A percentile compares a stretch with the other conserved stretches of the same genome.
phyloP scores from a whole-genome alignment of 768 basidiomycete genomes.

The Steccherinum ochraceum region DNA sequence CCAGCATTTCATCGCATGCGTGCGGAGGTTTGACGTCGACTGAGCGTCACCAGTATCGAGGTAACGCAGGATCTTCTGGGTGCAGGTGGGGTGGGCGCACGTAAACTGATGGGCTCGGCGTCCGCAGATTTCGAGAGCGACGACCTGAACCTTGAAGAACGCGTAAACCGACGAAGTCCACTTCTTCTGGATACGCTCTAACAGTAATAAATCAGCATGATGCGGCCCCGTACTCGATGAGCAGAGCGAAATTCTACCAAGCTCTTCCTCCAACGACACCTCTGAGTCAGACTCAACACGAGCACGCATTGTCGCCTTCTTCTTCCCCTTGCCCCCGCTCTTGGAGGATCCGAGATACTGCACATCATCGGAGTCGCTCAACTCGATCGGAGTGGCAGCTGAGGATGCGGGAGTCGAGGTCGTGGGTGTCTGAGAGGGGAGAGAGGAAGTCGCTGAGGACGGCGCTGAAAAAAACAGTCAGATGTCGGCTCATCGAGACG shows the following conservation, averaged over 20 bases:
- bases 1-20: conserved; percentile 29
- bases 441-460: too few species aligned
- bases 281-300: neutral
- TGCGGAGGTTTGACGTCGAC: conserved; percentile 24
- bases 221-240: too few species aligned
- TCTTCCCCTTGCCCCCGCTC: too few species aligned
- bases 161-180: conserved; percentile 31
- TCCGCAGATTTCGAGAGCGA: conserved; percentile 8
- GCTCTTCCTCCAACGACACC: conserved; percentile 2
- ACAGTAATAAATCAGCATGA: neutral
- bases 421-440: too few species aligned
- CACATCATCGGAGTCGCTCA: too few species aligned
- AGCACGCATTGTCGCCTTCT: neutral
- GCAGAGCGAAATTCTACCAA: conserved; percentile 1
- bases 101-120: conserved; percentile 23
- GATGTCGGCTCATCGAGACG: too few species aligned
- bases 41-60: conserved; percentile 20
- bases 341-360: too few species aligned
- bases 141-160: conserved; percentile 25
- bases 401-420: too few species aligned
- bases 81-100: conserved; percentile 19
- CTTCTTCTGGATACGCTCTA: conserved; percentile 17
- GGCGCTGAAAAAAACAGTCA: too few species aligned
- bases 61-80: conserved; percentile 12
- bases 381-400: too few species aligned